Percentiles rank a stretch among this genome's conserved stretches.
phyloP scores from a whole-genome alignment of 495 filamentous ascomycete species.

The Cenococcum geophilum region DNA sequence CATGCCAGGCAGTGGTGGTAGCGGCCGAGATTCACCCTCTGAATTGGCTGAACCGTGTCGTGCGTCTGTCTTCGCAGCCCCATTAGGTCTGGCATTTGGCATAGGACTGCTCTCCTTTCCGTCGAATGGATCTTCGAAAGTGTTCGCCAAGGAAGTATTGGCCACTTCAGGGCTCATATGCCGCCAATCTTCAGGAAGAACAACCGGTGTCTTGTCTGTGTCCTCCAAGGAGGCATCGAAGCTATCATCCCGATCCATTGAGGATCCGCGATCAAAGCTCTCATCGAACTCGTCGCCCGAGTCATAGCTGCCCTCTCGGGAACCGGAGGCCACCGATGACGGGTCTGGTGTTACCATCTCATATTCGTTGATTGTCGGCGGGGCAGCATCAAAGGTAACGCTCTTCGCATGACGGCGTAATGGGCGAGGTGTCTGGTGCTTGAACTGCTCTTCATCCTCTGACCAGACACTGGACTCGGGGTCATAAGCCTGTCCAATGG shows the following conservation, averaged over 20 bases:
- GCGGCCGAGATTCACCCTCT: slow-evolving; percentile 34
- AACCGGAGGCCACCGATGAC: slow-evolving; percentile 80
- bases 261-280: slow-evolving; percentile 64
- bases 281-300: slow-evolving; percentile 66
- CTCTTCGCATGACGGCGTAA: slow-evolving; percentile 84
- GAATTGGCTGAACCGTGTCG: slow-evolving; percentile 41
- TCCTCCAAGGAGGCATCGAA: slow-evolving; percentile 93
- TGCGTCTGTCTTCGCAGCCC: slow-evolving; percentile 48
- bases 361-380: slow-evolving; percentile 92
- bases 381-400: slow-evolving; percentile 90
- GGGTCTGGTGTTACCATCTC: slow-evolving; percentile 94
- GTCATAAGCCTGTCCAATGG: slow-evolving; percentile 57
- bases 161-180: slow-evolving; percentile 60
- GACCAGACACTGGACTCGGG: slow-evolving; percentile 44
- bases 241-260: slow-evolving; percentile 71
- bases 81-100: slow-evolving; percentile 42
- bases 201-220: slow-evolving; percentile 92
- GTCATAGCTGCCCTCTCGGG: slow-evolving; percentile 86
- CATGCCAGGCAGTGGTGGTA: slow-evolving; percentile 37
- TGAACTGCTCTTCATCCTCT: slow-evolving; percentile 45
- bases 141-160: slow-evolving; percentile 47
- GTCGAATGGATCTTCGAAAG: slow-evolving; percentile 64
- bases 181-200: slow-evolving; percentile 92
- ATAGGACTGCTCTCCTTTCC: slow-evolving; percentile 57
- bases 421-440: slow-evolving; percentile 47